Conservation (phyloP, 208 protist species). For the Borovskyia barvae region DNA sequence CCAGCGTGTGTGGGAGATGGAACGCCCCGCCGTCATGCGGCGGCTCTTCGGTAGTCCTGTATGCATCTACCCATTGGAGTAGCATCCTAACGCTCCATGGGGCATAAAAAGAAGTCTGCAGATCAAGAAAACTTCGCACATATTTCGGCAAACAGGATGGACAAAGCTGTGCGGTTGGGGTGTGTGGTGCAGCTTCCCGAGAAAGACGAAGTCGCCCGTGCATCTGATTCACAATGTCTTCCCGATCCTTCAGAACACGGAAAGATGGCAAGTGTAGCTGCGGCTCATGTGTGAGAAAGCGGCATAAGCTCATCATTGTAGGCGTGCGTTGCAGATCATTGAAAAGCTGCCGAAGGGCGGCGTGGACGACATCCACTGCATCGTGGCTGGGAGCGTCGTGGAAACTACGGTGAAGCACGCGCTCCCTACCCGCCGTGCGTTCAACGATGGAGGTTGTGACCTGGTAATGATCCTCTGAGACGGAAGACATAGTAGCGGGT, state of each 20-base stretch:
- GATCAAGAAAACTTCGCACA: no score
- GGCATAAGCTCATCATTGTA: conserved; percentile 17
- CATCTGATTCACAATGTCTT: conserved; percentile 4
- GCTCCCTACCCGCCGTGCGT: no score
- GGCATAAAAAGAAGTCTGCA: no score
- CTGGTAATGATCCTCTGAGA: no score
- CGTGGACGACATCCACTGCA: conserved; percentile 4
- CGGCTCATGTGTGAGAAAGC: conserved; percentile 10
- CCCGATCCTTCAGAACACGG: conserved; percentile 7
- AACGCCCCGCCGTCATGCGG: neutral
- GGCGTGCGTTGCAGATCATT: conserved; percentile 13
- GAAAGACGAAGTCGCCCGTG: no score
- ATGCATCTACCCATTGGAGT: conserved; percentile 6
- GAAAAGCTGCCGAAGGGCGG: conserved; percentile 12
- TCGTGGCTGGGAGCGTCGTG: no score
- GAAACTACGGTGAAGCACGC: no score
- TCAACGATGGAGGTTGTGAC: no score
- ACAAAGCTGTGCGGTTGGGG: no score
- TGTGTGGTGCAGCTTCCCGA: no score
- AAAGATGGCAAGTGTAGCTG: conserved; percentile 23
- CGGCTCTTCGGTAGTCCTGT: neutral
- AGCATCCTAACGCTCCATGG: conserved; percentile 17
- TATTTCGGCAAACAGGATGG: no score
- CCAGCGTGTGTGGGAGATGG: conserved; percentile 9
- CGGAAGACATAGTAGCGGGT: no score